Evolutionary conservation across 225 moss, liverwort and hornwort genomes (phyloP).

Genomic region (Thuidium tamariscinum): DNA sequence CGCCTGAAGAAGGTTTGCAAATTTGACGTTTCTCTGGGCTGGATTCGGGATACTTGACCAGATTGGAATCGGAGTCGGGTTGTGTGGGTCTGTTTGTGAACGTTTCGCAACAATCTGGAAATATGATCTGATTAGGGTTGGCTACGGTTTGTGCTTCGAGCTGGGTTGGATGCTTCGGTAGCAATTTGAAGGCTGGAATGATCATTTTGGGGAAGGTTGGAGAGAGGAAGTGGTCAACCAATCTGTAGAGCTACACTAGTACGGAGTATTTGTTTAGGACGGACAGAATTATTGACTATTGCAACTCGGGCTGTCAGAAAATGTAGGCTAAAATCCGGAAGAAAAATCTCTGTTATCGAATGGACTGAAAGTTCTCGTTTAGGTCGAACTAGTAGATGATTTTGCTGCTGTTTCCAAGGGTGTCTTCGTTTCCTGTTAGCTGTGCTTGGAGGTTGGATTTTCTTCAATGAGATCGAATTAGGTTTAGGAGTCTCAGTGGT

Average conservation of each 20-base stretch:
- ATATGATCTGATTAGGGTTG: not conserved
- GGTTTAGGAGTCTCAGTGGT: not conserved
- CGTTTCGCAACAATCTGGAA: not conserved
- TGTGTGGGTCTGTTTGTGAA: not conserved
- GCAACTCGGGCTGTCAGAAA: not conserved
- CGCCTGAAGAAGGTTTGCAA: not conserved
- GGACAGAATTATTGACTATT: not conserved
- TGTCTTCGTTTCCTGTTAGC: not conserved
- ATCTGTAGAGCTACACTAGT: not conserved
- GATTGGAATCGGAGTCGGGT: not conserved
- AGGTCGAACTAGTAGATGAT: not conserved
- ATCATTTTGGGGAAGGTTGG: not conserved
- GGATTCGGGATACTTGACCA: not conserved
- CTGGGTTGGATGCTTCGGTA: not conserved
- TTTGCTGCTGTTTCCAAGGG: not conserved
- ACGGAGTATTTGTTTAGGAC: too few relatives aligned
- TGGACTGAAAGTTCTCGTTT: not conserved
- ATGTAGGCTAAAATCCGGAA: not conserved
- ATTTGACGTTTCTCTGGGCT: not conserved
- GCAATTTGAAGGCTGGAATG: not conserved
- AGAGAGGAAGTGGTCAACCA: not conserved
- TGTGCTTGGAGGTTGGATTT: not conserved
- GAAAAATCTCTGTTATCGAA: not conserved
- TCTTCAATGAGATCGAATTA: not conserved
- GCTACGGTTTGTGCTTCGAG: not conserved